These are phyloP conservation scores for Skeletonema costatum DNA, from an alignment of 108 stramenopile genomes.

Conservation along the genomic window DNA sequence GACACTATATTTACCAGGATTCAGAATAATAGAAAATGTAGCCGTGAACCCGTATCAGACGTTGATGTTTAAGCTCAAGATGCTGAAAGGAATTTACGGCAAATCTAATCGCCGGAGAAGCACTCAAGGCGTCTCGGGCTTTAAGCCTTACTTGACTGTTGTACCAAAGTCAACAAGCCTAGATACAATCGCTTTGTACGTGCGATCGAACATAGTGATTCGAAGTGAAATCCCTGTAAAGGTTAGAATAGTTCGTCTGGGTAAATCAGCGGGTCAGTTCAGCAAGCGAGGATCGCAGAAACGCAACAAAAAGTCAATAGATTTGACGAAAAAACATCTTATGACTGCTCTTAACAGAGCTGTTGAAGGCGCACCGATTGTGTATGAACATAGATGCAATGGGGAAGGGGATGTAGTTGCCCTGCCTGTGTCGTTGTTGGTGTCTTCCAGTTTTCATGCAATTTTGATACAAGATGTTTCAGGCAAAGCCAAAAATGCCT, in stretches of 20 bases:
- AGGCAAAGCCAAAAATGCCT: conserved; percentile 1
- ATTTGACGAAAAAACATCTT: conserved; percentile 40
- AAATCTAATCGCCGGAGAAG: conserved; percentile 6
- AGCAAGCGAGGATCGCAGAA: conserved; percentile 25
- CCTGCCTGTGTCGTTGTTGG: conserved; percentile 28
- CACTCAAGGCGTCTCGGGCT: conserved; percentile 23
- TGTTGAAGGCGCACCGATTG: conserved; percentile 34
- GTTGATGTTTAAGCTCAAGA: conserved; percentile 34
- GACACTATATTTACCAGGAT: conserved; percentile 12
- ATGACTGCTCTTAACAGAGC: conserved; percentile 19
- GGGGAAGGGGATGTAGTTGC: conserved; percentile 12
- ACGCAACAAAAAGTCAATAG: conserved; percentile 13
- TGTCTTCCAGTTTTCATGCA: conserved; percentile 37
- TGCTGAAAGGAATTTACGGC: background rate
- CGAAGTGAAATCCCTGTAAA: conserved; percentile 32
- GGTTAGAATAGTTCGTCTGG: conserved; percentile 33
- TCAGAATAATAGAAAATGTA: conserved; percentile 24
- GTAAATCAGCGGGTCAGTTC: conserved; percentile 22
- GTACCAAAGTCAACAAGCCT: conserved; percentile 30
- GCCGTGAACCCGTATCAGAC: conserved; percentile 27
- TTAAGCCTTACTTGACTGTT: conserved; percentile 35
- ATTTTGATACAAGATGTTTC: conserved; percentile 44
- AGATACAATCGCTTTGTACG: conserved; percentile 22
- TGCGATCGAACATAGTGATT: conserved; percentile 33
- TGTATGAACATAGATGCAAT: conserved; percentile 26